phyloP scores from a whole-genome alignment of 1,284 basidiomycete species.

The Cryptococcus sp. region DNA sequence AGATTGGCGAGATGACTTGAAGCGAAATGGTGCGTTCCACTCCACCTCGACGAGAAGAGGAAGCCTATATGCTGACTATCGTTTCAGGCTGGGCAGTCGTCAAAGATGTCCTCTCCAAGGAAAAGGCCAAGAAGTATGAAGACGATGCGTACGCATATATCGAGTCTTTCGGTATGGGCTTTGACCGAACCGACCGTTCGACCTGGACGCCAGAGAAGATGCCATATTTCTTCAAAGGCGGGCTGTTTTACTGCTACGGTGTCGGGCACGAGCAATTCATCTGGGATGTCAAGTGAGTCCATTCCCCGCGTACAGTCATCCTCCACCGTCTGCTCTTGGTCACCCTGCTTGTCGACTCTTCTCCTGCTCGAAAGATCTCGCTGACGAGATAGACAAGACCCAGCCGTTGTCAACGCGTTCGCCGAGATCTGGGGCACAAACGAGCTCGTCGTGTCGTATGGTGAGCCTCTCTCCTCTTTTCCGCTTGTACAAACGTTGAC shows the following conservation, averaged over 20 bases:
- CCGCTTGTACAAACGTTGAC: too few species aligned
- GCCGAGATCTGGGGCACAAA: constrained; percentile 38
- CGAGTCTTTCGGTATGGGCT: constrained; percentile 31
- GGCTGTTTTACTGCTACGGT: constrained; percentile 28
- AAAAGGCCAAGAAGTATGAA: constrained; percentile 25
- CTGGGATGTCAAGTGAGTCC: constrained; percentile 32
- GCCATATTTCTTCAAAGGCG: constrained; percentile 23
- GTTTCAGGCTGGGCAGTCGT: too few species aligned
- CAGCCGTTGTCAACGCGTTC: constrained; percentile 31
- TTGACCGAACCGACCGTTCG: constrained; percentile 33
- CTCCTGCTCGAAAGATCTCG: too few species aligned
- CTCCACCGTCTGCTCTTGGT: too few species aligned
- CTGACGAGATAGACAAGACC: constrained; percentile 17
- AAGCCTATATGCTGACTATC: too few species aligned
- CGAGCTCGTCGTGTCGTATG: constrained; percentile 39
- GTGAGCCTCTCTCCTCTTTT: constrained; percentile 5
- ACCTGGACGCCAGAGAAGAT: constrained; percentile 33
- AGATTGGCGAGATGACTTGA: too few species aligned
- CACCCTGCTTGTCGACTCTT: too few species aligned
- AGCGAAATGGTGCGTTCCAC: too few species aligned
- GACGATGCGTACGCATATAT: constrained; percentile 31
- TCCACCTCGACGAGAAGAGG: too few species aligned
- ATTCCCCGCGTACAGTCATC: too few species aligned
- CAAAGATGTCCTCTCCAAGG: constrained; percentile 22
- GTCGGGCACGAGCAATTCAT: constrained; percentile 38